A percentile compares a stretch with the other conserved stretches of the same genome.
phyloP scores from a whole-genome alignment of 1,284 basidiomycete species.

The Ustilago trichophora region DNA sequence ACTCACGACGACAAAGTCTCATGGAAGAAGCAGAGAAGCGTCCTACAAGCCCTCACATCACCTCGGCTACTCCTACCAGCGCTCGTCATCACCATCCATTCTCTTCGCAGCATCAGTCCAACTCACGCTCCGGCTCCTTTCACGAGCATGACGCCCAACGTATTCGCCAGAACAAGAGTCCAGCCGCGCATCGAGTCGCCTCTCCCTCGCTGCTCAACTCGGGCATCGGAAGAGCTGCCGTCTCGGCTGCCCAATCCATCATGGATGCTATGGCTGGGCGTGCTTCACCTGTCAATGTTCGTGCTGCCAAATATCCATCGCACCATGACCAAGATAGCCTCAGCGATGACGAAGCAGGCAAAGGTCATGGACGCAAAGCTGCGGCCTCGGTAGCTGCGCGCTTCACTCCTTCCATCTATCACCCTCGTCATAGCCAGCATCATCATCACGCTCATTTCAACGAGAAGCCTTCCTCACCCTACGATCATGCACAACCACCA shows the following conservation, averaged over 20 bases:
- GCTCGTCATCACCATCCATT: constrained; percentile 32
- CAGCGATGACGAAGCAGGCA: constrained; percentile 56
- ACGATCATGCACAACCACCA: constrained; percentile 15
- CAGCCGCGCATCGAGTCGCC: constrained; percentile 24
- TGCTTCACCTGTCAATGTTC: constrained; percentile 31
- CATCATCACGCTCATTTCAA: constrained; percentile 18
- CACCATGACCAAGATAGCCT: constrained; percentile 21
- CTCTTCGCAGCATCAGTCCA: constrained; percentile 8
- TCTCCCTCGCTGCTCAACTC: constrained; percentile 39
- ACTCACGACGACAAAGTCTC: constrained; percentile 26
- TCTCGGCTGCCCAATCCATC: constrained; percentile 53
- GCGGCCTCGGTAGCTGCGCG: constrained; percentile 22
- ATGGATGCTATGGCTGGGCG: constrained; percentile 56
- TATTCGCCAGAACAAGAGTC: constrained; percentile 11
- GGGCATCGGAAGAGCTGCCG: constrained; percentile 47
- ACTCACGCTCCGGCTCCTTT: constrained; percentile 21
- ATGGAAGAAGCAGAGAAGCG: constrained; percentile 44
- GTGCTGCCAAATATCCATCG: constrained; percentile 19
- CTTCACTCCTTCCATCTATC: constrained; percentile 41
- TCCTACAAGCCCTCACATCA: constrained; percentile 54
- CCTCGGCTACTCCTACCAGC: constrained; percentile 44
- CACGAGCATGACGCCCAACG: constrained; percentile 25
- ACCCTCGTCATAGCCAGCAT: constrained; percentile 11
- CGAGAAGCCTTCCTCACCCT: constrained; percentile 6
- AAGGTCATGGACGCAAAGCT: constrained; percentile 50